Evolutionary conservation across 306 rosid species (phyloP), one percentile per base, ranked within the genome.

Genomic region (Abrus precatorius): DNA sequence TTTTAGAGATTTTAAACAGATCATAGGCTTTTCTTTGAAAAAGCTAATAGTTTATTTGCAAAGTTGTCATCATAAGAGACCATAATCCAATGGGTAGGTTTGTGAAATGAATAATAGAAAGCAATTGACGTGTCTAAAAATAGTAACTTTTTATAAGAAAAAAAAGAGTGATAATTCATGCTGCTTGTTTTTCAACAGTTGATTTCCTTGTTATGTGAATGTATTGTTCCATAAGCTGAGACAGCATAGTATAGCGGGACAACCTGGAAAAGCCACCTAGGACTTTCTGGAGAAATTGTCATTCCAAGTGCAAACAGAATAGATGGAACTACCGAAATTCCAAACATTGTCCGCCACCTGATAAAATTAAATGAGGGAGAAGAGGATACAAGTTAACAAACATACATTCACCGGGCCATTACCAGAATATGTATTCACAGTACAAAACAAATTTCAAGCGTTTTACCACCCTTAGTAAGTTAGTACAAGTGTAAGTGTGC

Each of bases 331-430:
- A 90, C 33, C 33, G 98, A 80, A 86, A 94, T 85, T 49, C 94
- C 97, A 65, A 92, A 94, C 98, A 94, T 94, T 52, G 96, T 86
- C 82, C 98, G 81, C 98, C 98, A 94, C 98, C 98, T 94, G 82
- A 65, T 45, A 71, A 76, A 77, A 66, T 32, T 77, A 68, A 32
- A 72, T 12, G 12, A 68, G 74, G 60, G 49, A 40, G 65, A 50
- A 69, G 77, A 30, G 12, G 11, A 44, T 49, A 32, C 9, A 4
- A 40, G 36, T 65, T 78, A 57, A 72, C 30, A 63, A 43, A 47
- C 40, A 55, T 55, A 47, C 53, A 53, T 56, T 40, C 50, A 4
- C 48, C 57, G 29, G 66, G 69, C 65, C 47, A 9, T 30, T 13
- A n/a, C 7, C 34, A 68, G 72, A 70, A 60, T 20, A 7, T 3